These are phyloP conservation scores for Sindora glabra DNA, from an alignment of 306 rosid species.

Conservation along the genomic window DNA sequence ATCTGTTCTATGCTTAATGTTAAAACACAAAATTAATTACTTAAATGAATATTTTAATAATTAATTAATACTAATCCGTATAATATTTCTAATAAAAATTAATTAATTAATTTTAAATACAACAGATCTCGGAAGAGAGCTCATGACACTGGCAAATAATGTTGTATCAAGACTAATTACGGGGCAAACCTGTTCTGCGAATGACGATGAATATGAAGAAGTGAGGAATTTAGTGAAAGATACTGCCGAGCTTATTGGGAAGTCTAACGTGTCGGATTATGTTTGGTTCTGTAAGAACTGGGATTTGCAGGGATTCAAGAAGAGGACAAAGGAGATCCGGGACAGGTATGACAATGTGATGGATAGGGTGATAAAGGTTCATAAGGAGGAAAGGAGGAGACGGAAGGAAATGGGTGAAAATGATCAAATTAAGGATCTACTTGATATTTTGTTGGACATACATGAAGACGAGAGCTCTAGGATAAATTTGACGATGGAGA, in stretches of 20 bases:
- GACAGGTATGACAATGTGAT: constrained; percentile 43
- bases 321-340: constrained; percentile 30
- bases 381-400: constrained; percentile 39
- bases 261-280: constrained; percentile 37
- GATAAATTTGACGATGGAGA: constrained; percentile 37
- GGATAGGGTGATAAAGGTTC: constrained; percentile 50
- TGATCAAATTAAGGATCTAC: constrained; percentile 30
- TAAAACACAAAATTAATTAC: too few species aligned
- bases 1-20: too few species aligned
- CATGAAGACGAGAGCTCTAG: constrained; percentile 37
- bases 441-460: constrained; percentile 51
- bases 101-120: too few species aligned
- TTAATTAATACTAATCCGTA: too few species aligned
- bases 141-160: constrained; percentile 33
- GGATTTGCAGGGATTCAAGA: constrained; percentile 51
- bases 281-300: constrained; percentile 48
- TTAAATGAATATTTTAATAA: too few species aligned
- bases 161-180: constrained; percentile 41
- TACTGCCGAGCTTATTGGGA: constrained; percentile 24
- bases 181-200: constrained; percentile 27
- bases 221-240: constrained; percentile 40
- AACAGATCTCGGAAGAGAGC: constrained; percentile 34
- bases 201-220: constrained; percentile 36
- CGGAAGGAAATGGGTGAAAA: constrained; percentile 17
- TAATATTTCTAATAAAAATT: too few species aligned